These are phyloP conservation scores for Parmelia sp. DNA, from an alignment of 495 filamentous ascomycete genomes.

Conservation along the genomic window DNA sequence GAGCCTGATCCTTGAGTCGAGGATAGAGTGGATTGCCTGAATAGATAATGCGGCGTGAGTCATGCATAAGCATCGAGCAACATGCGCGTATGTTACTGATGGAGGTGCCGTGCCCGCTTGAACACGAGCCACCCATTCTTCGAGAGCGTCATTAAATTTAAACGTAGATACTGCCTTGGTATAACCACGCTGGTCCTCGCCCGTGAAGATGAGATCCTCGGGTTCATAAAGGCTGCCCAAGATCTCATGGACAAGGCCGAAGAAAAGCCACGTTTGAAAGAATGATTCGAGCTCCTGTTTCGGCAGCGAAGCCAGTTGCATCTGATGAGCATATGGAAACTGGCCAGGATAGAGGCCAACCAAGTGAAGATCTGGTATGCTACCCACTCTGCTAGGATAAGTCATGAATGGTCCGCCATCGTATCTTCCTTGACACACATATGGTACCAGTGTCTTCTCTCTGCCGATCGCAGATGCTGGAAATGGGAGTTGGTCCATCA, in stretches of 20 bases:
- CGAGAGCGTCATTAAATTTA: not conserved
- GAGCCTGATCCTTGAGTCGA: not conserved
- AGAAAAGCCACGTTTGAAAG: slow-evolving; percentile 16
- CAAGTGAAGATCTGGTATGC: not conserved
- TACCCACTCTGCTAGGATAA: not conserved
- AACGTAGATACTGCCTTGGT: slow-evolving; percentile 4
- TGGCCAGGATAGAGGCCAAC: not conserved
- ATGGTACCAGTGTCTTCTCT: not conserved
- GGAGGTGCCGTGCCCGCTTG: not conserved
- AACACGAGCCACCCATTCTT: slow-evolving; percentile 1
- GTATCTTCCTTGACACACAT: slow-evolving; percentile 6
- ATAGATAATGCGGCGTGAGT: not conserved
- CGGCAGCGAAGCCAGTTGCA: not conserved
- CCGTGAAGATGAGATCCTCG: not conserved
- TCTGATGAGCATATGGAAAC: not conserved
- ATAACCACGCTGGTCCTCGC: not conserved
- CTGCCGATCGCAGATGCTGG: not conserved
- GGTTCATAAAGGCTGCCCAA: slow-evolving; percentile 2
- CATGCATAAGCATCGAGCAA: slow-evolving; percentile 3
- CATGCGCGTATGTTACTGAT: not conserved
- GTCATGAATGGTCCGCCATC: slow-evolving; percentile 5
- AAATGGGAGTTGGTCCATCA: slow-evolving; percentile 13
- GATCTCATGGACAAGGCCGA: slow-evolving; percentile 10
- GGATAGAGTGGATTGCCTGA: not conserved
- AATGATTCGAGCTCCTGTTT: slow-evolving; percentile 1